Base-by-base conservation (phyloP, 2,329 filamentous ascomycete species). In the Coniosporium tulheliwenetii region DNA sequence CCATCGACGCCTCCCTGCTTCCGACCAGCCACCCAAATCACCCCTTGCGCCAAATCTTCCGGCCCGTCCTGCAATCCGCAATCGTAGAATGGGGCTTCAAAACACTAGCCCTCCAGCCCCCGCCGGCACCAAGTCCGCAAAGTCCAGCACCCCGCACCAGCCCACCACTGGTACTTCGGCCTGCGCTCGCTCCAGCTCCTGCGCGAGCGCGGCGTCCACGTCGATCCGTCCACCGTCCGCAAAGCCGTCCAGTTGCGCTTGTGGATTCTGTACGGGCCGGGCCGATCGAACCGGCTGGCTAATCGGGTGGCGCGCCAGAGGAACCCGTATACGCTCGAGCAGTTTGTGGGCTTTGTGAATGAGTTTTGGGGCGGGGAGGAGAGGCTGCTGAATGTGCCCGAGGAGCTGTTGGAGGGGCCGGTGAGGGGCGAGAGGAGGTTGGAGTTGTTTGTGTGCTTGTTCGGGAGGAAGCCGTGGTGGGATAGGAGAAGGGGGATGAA, bases 251-350 rank as follows among this genome's bases (percentile, higher is more conserved):
- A 41, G 12, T 35, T 41, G 12, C 52, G 53, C n/a, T 48, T 62
- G 33, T 57, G 54, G 52, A 54, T 50, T 12, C 42, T 60, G 2
- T 62, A 57, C 35, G 57, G 57, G 3, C 56, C 58, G 10, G 52
- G 45, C 16, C 19, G 31, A 16, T 40, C 41, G 3, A 26, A 13
- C 14, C 34, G 34, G 10, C 16, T 15, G 8, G 12, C 13, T 15
- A 45, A 45, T 34, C 15, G 15, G 19, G 32, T 12, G n/a, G 40
- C 36, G 16, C 29, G 30, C 16, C 12, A 16, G 9, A 8, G 35
- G 36, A 42, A 42, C 26, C 43, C 37, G n/a, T 42, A 39, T 36
- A 30, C 41, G 16, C 10, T 43, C 2, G 38, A 41, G 33, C 14
- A 43, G 13, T 13, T 34, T 12, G 13, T 43, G 10, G 38, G 19